A percentile compares a stretch with the other conserved stretches of the same genome.
These are phyloP conservation scores for Globisporangium middletonii DNA, from an alignment of 352 stramenopile genomes.

Conservation along the genomic window DNA sequence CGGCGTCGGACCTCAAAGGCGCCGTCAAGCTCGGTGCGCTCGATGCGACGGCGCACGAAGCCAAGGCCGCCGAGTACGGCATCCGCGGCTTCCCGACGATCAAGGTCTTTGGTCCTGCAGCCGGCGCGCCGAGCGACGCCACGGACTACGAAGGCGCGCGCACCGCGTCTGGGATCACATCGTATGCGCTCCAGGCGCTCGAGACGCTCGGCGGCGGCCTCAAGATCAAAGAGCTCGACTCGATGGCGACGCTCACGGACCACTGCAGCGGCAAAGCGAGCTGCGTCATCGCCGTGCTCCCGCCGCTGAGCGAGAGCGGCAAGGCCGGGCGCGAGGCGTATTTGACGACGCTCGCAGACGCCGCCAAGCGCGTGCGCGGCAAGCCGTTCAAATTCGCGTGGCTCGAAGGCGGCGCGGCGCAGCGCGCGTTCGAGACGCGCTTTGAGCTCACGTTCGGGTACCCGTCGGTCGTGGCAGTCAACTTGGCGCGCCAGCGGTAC, in stretches of 20 bases:
- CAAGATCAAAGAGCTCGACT: constrained; percentile 79
- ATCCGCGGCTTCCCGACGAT: constrained; percentile 94
- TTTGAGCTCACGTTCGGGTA: constrained; percentile 91
- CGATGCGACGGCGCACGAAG: constrained; percentile 90
- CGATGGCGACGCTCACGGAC: constrained; percentile 54
- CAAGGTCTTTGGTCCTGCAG: constrained; percentile 88
- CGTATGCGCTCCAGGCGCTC: constrained; percentile 66
- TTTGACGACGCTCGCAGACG: constrained; percentile 71
- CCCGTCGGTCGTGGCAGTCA: constrained; percentile 87
- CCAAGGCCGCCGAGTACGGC: constrained; percentile 80
- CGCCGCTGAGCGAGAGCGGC: constrained; percentile 86
- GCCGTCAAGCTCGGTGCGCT: constrained; percentile 90
- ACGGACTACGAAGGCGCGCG: constrained; percentile 87
- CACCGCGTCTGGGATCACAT: constrained; percentile 74
- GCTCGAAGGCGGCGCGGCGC: constrained; percentile 81
- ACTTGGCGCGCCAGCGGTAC: constrained; percentile 79
- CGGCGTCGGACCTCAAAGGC: constrained; percentile 82
- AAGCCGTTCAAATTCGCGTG: constrained; percentile 91
- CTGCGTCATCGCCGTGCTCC: constrained; percentile 86
- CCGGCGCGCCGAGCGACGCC: constrained; percentile 44
- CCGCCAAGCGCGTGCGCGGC: constrained; percentile 80
- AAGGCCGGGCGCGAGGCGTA: constrained; percentile 82
- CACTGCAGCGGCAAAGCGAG: constrained; percentile 86
- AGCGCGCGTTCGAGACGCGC: constrained; percentile 72
- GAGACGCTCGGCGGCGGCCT: constrained; percentile 67